Evolutionary conservation across 352 stramenopile genomes (phyloP).

Genomic region (Globisporangium heterothallicum): DNA sequence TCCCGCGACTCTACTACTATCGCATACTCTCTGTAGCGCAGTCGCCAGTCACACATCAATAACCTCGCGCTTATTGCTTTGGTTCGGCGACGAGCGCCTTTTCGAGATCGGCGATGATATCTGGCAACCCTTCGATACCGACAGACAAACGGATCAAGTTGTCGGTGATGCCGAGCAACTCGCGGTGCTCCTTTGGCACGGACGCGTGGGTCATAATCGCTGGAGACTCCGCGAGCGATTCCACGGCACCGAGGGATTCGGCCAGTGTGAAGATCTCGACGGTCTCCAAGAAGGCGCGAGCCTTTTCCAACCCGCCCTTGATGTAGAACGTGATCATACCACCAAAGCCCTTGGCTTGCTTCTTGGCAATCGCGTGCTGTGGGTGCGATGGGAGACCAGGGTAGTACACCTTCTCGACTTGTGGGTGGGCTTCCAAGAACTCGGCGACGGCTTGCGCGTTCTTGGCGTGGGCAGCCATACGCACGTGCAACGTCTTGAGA

Average conservation of each 20-base stretch:
- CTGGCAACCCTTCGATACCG: conserved; percentile 89
- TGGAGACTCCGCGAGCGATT: conserved; percentile 92
- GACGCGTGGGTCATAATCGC: conserved; percentile 94
- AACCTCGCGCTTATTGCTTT: conserved; percentile 14
- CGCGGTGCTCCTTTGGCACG: conserved; percentile 81
- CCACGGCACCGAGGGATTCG: conserved; percentile 92
- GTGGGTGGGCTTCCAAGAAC: conserved; percentile 84
- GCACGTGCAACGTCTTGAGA: conserved; percentile 93
- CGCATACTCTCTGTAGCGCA: too few species aligned
- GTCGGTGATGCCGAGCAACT: conserved; percentile 90
- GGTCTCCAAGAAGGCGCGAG: conserved; percentile 90
- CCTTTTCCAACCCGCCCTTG: conserved; percentile 72
- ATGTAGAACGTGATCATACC: conserved; percentile 94
- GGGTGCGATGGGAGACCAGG: conserved; percentile 87
- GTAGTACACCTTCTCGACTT: conserved; percentile 92
- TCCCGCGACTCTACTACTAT: too few species aligned
- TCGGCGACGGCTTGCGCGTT: conserved; percentile 91
- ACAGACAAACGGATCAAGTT: conserved; percentile 91
- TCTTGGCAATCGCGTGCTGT: conserved; percentile 85
- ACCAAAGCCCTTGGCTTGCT: conserved; percentile 65
- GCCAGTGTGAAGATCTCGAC: conserved; percentile 92
- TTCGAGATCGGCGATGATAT: conserved; percentile 89
- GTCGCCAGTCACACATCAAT: neutral
- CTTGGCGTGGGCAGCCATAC: conserved; percentile 92
- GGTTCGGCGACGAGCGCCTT: conserved; percentile 61